Base-by-base conservation (phyloP, 2,329 filamentous ascomycete genomes). In the Neofusicoccum laricinum region DNA sequence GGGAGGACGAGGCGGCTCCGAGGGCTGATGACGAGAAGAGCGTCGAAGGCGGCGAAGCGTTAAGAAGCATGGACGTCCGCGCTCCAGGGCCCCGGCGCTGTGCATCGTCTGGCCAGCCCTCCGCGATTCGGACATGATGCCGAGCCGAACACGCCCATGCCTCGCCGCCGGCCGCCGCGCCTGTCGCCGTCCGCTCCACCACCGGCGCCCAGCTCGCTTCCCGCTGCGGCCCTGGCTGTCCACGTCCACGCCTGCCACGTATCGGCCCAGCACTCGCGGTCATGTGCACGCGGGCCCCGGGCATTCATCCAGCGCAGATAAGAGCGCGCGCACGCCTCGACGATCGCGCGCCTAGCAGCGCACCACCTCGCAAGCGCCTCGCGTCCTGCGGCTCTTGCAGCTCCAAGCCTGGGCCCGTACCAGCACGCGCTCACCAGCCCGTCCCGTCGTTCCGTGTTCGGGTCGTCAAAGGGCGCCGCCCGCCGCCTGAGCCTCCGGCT, bases 371-470 rank as follows among this genome's bases (percentile, higher is more conserved):
- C 55, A 36, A 59, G 55, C 55, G 55, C 55, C 40, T 46, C 55
- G 55, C 55, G 55, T 59, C 61, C 61, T 63, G 61, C 49, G 61
- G 61, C 49, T 63, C 61, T 63, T 63, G 49, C 40, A 51, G 61
- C 48, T 34, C n/a, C 41, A 43, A 41, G 59, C 59, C 59, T 34
- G 32, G 19, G 46, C 43, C 38, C 43, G 12, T n/a, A n/a, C 25
- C 45, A 61, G 45, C 61, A 63, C 38, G 40, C 55, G 55, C 53
- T 58, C 53, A 14, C 50, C 50, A 7, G 45, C 59, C 19, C 30
- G 34, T 40, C n/a, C 34, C 48, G 41, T 15, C 14, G 12, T 46
- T 34, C 36, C 41, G 48, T 45, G 21, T 45, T 55, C 61, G 38
- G 49, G 46, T 53, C 46, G 34, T 41, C 59, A 62, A 50, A 62